Evolutionary conservation across 2,329 filamentous ascomycete species (phyloP).

Genomic region (Talaromyces marneffei): DNA sequence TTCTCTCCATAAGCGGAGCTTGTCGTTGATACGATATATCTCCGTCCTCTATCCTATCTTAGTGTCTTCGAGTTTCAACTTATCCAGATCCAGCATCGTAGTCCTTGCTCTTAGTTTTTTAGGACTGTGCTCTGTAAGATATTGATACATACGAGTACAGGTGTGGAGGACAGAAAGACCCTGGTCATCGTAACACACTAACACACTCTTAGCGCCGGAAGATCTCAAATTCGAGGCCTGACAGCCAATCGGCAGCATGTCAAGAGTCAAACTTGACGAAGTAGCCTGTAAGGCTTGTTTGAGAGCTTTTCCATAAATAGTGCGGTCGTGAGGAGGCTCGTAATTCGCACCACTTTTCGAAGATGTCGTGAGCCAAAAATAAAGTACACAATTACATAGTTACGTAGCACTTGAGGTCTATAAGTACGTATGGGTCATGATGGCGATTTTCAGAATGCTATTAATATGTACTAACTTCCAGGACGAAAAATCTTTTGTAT

Average conservation of each 20-base stretch:
- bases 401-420: too few species aligned
- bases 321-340: background rate
- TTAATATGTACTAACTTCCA: background rate
- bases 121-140: too few species aligned
- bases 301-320: background rate
- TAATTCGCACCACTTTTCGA: background rate
- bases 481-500: background rate
- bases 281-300: background rate
- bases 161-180: background rate
- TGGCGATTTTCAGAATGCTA: background rate
- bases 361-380: background rate
- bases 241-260: slow-evolving; percentile 5
- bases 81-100: too few species aligned
- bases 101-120: too few species aligned
- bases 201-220: background rate
- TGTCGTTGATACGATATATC: too few species aligned
- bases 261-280: background rate
- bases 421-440: background rate
- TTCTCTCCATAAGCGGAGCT: too few species aligned
- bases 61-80: background rate
- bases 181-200: background rate
- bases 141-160: background rate
- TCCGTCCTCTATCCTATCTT: too few species aligned
- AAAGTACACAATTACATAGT: background rate
- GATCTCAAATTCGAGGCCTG: background rate